Conservation (phyloP, 192 early-diverging fungal genomes). For the Entrophospora sp. region DNA sequence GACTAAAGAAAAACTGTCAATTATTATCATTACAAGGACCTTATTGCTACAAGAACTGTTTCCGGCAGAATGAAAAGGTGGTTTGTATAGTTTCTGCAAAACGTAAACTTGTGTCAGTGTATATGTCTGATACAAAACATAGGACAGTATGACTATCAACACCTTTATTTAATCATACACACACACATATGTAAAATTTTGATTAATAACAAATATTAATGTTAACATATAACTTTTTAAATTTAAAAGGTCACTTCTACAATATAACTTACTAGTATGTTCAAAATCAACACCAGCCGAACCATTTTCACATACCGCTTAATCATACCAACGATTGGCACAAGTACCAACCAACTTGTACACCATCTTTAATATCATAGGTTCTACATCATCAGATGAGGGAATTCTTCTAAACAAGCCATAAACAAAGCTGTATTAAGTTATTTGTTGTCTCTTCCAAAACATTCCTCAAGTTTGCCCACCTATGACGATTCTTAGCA, state of each 20-base stretch:
- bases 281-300: slow-evolving; percentile 81
- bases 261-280: slow-evolving; percentile 46
- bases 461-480: slow-evolving; percentile 54
- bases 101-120: slow-evolving; percentile 38
- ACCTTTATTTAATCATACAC: too few relatives aligned
- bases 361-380: slow-evolving; percentile 31
- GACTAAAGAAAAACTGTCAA: too few relatives aligned
- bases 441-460: slow-evolving; percentile 39
- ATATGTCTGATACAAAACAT: slow-evolving; percentile 40
- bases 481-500: slow-evolving; percentile 64
- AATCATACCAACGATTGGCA: slow-evolving; percentile 82
- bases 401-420: slow-evolving; percentile 63
- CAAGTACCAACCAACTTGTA: slow-evolving; percentile 38
- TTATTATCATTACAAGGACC: too few relatives aligned
- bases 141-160: slow-evolving; percentile 41
- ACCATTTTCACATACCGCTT: slow-evolving; percentile 67
- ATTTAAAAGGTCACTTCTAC: background rate
- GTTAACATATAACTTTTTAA: background rate
- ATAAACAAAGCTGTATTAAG: slow-evolving; percentile 67
- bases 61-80: too few relatives aligned
- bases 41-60: too few relatives aligned
- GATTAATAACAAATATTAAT: background rate
- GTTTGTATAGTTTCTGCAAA: slow-evolving; percentile 40
- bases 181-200: background rate
- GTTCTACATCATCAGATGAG: slow-evolving; percentile 29